Base-by-base conservation (phyloP, 495 filamentous ascomycete species). In the Sabuloglossum arenarium region DNA sequence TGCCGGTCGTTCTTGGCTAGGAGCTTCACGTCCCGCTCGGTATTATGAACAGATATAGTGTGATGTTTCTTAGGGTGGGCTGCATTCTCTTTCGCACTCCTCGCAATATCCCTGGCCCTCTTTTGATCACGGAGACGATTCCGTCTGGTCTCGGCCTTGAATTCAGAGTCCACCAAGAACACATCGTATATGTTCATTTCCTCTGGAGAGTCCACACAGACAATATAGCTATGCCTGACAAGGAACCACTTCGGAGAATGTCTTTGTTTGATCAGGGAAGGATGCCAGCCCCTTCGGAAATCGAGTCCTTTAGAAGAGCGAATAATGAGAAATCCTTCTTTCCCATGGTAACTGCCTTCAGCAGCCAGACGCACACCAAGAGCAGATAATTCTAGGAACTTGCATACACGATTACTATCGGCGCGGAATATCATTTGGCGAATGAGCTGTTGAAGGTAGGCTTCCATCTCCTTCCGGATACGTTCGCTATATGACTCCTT, bases 131-230 rank as follows among this genome's bases (percentile, higher is more conserved):
- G 68, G 25, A 81, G 66, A 47, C 71, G 73, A 58, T 73, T 70
- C 59, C 73, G 75, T 63, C 83, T 83, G 31, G 84, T 78, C 52
- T 87, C 77, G 27, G 94, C 77, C 34, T 76, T 73, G 67, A 96
- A 99, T 58, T 80, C 76, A 0, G 85, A 71, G 62, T 99, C 91
- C 23, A 95, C 84, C 9, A 99, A 75, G 64, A 97, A 95, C 59
- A 97, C 91, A 70, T 99, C 91, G 64, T 96, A 97, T 42, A 97
- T 94, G 64, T 94, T 93, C 89, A 96, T 94, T 61, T 89, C 90
- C 62, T 97, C 90, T 11, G 91, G 91, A 0, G 89, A 95, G 65
- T 99, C 89, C 42, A 97, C 89, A 60, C 93, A 97, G 56, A 94
- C 90, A 56, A 99, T 81, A 61, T 97, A 99, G 66, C 86, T 94